Base-by-base conservation (phyloP, 176 grass and related monocot genomes). In the Zea luxurians region DNA sequence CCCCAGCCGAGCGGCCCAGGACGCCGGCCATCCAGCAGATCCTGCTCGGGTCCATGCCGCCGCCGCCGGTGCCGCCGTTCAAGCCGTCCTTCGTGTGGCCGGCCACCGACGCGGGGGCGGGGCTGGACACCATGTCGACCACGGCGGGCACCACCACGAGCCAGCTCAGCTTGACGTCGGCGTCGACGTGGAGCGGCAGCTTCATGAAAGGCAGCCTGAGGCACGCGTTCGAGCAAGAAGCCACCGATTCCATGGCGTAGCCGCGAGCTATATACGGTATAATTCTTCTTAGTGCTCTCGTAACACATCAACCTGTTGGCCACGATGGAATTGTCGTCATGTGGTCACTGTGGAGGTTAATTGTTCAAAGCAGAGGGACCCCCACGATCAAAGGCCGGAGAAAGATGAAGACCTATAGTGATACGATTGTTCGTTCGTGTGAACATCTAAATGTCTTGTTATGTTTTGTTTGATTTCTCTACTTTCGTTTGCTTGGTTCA, bases 11-110 rank as follows among this genome's bases (percentile, higher is more conserved):
- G 77, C 67, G 95, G 48, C 91, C 95, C 20, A 90, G 78, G 92
- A 88, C 87, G 45, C 69, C 37, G 61, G 82, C 13, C 10, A 82
- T 94, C 44, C 70, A 70, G 61, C 91, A 92, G 77, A 87, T 94
- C 66, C 52, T 98, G 15, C 77, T 88, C 6, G 77, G 83, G 0
- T 80, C 86, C 6, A 42, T 83, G 80, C 65, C 83, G 8, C 80
- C 71, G 74, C 89, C 95, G 17, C 42, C 0, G 1, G 95, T 97
- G 49, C 89, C 80, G 50, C 86, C 76, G 5, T 90, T 92, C 77
- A 97, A 90, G 83, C 95, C 95, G 2, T 60, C 87, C 0, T 94
- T 97, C 70, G 41, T 94, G 74, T 94, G 91, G 91, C 95, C 85
- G 47, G 82, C 82, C 1, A 60, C 60, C 37, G 61, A 69, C 1